Evolutionary conservation across 2,329 filamentous ascomycete species (phyloP).

Genomic region (Talaromyces amestolkiae): DNA sequence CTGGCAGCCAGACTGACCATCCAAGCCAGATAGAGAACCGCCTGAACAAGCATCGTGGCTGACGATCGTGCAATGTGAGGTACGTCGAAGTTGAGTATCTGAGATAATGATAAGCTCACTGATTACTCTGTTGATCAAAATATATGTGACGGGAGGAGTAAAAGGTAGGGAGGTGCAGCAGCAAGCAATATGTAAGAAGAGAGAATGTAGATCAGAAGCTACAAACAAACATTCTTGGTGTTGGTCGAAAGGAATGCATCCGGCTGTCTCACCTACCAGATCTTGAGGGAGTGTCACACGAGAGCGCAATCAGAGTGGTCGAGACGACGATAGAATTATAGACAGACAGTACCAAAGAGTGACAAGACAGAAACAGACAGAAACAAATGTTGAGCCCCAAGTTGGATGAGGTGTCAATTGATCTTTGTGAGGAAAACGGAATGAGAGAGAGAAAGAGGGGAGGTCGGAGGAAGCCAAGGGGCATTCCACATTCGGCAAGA

Average conservation of each 20-base stretch:
- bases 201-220: background rate
- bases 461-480: background rate
- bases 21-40: conserved; percentile 32
- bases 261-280: background rate
- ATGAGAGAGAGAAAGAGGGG: background rate
- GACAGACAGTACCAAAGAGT: background rate
- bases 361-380: conserved; percentile 3
- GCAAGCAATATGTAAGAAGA: background rate
- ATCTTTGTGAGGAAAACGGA: background rate
- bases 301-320: background rate
- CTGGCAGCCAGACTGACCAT: conserved; percentile 32
- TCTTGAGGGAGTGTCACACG: background rate
- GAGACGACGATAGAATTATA: background rate
- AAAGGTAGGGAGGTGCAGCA: background rate
- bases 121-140: background rate
- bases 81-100: background rate
- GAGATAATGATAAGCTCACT: conserved; percentile 6
- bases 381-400: background rate
- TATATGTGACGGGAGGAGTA: background rate
- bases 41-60: conserved; percentile 25
- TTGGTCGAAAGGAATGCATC: background rate
- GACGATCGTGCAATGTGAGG: background rate
- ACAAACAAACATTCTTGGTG: conserved; percentile 4
- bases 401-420: background rate
- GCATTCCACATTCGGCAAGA: conserved; percentile 3